Base-by-base conservation (phyloP, 2,329 filamentous ascomycete genomes). In the Scortechinia acanthostroma region DNA sequence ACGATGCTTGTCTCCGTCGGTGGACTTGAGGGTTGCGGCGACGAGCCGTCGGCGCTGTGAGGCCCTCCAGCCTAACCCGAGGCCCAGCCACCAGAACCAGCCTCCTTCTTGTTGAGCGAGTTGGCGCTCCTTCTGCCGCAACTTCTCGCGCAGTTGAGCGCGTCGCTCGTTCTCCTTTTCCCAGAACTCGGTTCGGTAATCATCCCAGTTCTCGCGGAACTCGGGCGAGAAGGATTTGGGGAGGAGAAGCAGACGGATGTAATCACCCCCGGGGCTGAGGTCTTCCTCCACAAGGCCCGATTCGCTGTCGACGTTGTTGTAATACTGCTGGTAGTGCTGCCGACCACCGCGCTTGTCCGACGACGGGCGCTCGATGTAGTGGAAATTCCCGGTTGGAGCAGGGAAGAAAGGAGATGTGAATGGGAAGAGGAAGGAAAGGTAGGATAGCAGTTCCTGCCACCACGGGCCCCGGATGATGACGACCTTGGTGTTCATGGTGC, bases 401-500 rank as follows among this genome's bases (percentile, higher is more conserved):
- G 64, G 62, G 49, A 70, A 73, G 43, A 69, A 64, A 4, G 55
- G 51, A 30, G 59, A 59, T 46, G 35, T 15, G 17, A 40, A 40
- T 66, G 67, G 0, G 75, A 74, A 47, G 42, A 69, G 64, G 4
- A 58, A 55, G 22, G 61, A 61, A 47, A 69, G 69, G 1, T 76
- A 77, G 4, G 67, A 66, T 22, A 72, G 51, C 52, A 74, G 71
- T 53, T 84, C 80, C 46, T 69, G 68, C 68, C 74, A 76, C 67
- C 77, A 79, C 2, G 74, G 69, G 1, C 77, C 75, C 48, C 73
- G 67, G 17, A 83, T 75, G 43, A 85, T 66, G 16, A 86, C 79
- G 45, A 86, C 76, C 57, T 86, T 85, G 46, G 79, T 73, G 52
- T 86, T 86, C 67, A 85, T 80, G 25, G 68, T 73, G 46, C 81